Conservation (phyloP, 192 early-diverging fungal genomes). For the Rhizophagus sp. region DNA sequence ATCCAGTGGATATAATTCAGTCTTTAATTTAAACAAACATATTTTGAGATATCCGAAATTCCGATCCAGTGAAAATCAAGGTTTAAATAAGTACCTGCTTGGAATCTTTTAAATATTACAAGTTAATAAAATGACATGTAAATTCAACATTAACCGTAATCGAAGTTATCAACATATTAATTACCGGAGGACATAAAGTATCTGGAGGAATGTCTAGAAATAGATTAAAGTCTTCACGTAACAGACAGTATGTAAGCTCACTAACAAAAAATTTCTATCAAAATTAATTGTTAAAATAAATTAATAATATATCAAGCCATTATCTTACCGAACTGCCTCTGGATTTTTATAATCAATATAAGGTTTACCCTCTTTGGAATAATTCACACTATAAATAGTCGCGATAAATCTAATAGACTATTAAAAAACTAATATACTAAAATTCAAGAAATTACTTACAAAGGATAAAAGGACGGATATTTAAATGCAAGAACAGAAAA, state of each 20-base stretch:
- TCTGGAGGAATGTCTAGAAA: slow-evolving; percentile 68
- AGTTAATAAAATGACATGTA: not conserved
- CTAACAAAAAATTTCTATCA: slow-evolving; percentile 33
- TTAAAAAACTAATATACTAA: not conserved
- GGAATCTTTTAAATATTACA: slow-evolving; percentile 26
- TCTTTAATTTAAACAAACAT: slow-evolving; percentile 39
- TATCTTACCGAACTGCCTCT: slow-evolving; percentile 52
- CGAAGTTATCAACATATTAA: slow-evolving; percentile 4
- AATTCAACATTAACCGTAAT: not conserved
- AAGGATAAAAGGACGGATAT: slow-evolving; percentile 49
- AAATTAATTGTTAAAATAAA: not conserved
- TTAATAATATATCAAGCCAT: not conserved
- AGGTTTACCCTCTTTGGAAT: slow-evolving; percentile 27
- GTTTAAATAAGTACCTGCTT: slow-evolving; percentile 31
- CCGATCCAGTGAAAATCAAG: not conserved
- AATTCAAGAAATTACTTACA: slow-evolving; percentile 36
- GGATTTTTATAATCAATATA: slow-evolving; percentile 68
- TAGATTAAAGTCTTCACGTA: slow-evolving; percentile 64
- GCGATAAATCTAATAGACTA: not conserved
- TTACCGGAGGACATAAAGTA: slow-evolving; percentile 66
- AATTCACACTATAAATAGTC: slow-evolving; percentile 19
- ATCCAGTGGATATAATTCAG: slow-evolving; percentile 74
- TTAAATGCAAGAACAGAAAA: slow-evolving; percentile 52
- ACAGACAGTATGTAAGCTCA: slow-evolving; percentile 60
- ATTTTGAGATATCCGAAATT: not conserved